phyloP scores from a whole-genome alignment of 2,329 filamentous ascomycete species.

The Chaetomiaceae sp. region DNA sequence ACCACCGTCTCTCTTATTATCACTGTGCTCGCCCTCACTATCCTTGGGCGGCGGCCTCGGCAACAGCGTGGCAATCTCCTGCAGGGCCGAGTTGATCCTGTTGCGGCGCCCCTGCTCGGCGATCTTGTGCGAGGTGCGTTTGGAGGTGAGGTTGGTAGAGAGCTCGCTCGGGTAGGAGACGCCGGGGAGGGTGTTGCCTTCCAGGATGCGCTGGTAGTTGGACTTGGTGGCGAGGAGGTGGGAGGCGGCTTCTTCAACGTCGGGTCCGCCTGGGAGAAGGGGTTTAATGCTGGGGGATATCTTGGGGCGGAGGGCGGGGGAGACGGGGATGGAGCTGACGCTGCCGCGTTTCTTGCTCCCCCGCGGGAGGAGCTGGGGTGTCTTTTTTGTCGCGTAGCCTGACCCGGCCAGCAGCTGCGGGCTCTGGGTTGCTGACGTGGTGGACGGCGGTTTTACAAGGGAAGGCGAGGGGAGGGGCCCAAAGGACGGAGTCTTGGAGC shows the following conservation, averaged over 20 bases:
- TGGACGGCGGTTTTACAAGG: slow-evolving; percentile 38
- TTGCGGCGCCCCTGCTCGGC: slow-evolving; percentile 94
- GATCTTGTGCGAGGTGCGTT: slow-evolving; percentile 96
- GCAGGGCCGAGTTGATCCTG: slow-evolving; percentile 87
- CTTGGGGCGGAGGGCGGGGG: slow-evolving; percentile 78
- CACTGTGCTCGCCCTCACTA: slow-evolving; percentile 36
- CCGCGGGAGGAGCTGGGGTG: slow-evolving; percentile 53
- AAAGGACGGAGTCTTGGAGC: slow-evolving; percentile 49
- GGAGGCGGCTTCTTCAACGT: slow-evolving; percentile 58
- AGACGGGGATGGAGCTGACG: slow-evolving; percentile 68
- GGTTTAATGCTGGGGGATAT: slow-evolving; percentile 96
- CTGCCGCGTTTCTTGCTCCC: slow-evolving; percentile 66
- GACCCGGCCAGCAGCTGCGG: slow-evolving; percentile 59
- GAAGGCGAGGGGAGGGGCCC: slow-evolving; percentile 47
- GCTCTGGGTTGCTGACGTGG: slow-evolving; percentile 59
- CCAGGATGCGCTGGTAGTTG: slow-evolving; percentile 95
- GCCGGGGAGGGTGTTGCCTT: slow-evolving; percentile 85
- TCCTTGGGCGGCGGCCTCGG: slow-evolving; percentile 48
- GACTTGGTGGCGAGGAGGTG: slow-evolving; percentile 87
- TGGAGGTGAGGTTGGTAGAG: slow-evolving; percentile 90
- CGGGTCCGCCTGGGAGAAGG: slow-evolving; percentile 61
- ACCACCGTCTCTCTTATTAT: slow-evolving; percentile 43
- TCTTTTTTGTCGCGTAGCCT: slow-evolving; percentile 46
- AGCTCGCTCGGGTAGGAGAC: slow-evolving; percentile 87
- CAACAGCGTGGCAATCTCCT: slow-evolving; percentile 85